These are phyloP conservation scores for Quercus lobata DNA, from an alignment of 331 rosid genomes.

Conservation along the genomic window DNA sequence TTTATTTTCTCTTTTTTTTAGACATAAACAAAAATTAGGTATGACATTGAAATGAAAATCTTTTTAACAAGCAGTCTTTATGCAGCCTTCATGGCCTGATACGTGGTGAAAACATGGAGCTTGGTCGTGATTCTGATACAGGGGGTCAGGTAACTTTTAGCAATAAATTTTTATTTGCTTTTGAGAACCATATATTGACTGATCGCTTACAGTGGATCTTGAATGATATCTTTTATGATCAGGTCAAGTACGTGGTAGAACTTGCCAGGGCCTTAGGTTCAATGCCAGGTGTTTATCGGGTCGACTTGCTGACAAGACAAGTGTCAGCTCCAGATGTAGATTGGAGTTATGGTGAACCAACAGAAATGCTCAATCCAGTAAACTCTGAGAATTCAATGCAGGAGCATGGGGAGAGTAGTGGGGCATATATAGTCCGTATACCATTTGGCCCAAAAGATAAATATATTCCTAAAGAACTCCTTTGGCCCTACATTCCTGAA, in stretches of 20 bases:
- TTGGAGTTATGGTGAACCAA: constrained; percentile 57
- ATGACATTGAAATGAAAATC: constrained; percentile 1
- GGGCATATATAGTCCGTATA: constrained; percentile 50
- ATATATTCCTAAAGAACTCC: constrained; percentile 46
- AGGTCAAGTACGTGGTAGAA: constrained; percentile 65
- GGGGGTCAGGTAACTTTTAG: constrained; percentile 50
- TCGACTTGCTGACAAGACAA: constrained; percentile 57
- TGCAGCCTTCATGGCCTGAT: constrained; percentile 63
- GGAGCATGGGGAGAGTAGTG: constrained; percentile 50
- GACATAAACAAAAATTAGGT: background rate
- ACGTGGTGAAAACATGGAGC: constrained; percentile 63
- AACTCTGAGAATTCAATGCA: constrained; percentile 20
- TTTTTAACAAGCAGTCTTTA: constrained; percentile 19
- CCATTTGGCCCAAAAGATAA: constrained; percentile 57
- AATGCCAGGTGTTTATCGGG: constrained; percentile 61
- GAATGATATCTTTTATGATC: constrained; percentile 1
- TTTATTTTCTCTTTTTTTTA: background rate
- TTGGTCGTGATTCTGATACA: constrained; percentile 64
- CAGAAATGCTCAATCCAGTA: constrained; percentile 48
- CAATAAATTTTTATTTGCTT: background rate
- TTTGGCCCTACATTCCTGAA: constrained; percentile 59
- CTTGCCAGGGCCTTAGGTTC: constrained; percentile 54
- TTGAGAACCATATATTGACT: background rate
- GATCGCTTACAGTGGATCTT: constrained; percentile 11
- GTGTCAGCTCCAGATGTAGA: constrained; percentile 53